Evolutionary conservation across 257 asterid genomes (phyloP), one percentile per base, ranked within the genome.

Genomic region (Fraxinus pennsylvanica): DNA sequence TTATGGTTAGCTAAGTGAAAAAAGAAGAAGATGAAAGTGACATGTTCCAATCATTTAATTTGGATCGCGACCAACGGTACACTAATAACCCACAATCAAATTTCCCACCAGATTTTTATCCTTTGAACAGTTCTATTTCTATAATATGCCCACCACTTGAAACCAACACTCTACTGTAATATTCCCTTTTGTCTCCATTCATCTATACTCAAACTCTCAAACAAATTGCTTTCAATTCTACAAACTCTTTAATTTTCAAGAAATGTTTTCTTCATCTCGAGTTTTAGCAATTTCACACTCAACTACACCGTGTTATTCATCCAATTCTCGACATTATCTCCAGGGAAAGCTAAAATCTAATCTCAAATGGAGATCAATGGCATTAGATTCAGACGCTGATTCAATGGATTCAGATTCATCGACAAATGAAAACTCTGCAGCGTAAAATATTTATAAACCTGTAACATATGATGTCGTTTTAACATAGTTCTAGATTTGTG

Each of bases 241-340:
- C 68, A 6, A 2, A 30, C 6, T 57, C 17, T 13, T 1, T 4
- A 14, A 13, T 6, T 73, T 76, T 14, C 87, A 3, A 61, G 6
- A 68, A 75, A 94, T 94, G 97, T 86, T 91, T 47, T 90, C 86
- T 75, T 81, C 95, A 9, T 91, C 88, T 29, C 89, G 96, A 68
- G 79, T 94, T 50, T 65, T 94, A 41, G 80, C 92, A 32, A 80
- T 91, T 25, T 82, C 96, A 73, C 76, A 79, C 68, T 67, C 87
- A 2, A 68, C 84, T 78, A 67, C 87, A 81, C 89, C 87, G 81
- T 84, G 81, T 50, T 70, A 29, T 50, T 67, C 87, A 6, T 70
- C 87, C 65, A 67, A 61, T 17, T 80, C 91, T 35, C 82, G 85
- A 76, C 76, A 3, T 43, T 21, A 39, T 73, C 79, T 65, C 65